Evolutionary conservation across 1,284 basidiomycete genomes (phyloP), one percentile per base, ranked within the genome.

Genomic region (Cutaneotrichosporon spelunceum): DNA sequence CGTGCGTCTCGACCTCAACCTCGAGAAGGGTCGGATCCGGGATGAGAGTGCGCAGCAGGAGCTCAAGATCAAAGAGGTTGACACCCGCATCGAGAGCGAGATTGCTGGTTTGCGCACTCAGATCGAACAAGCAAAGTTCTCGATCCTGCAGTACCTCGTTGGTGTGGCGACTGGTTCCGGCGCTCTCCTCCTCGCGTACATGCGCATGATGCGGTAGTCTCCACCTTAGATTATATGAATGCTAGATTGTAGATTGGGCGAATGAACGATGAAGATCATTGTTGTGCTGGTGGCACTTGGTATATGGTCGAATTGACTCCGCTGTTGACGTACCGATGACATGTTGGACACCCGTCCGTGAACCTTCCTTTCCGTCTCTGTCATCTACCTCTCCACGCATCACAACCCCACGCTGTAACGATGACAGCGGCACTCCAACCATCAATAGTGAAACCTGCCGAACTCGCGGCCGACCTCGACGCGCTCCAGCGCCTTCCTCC

Each of bases 1-100:
- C 29, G 96, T 99, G 2, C 83, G 95, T 52, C 80, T 99, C 27
- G 96, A 99, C 78, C 80, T 99, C 63, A 99, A 99, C 79, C 82
- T 99, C 24, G 95, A 99, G 81, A 99, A 99, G 80, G 94, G 83
- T 65, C 84, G 95, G 45, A 92, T 98, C 82, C 82, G 96, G 48
- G 94, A 99, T 73, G 94, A 99, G 81, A 88, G 87, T 63, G 89
- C 88, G 61, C 87, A 89, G 50, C 93, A 98, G 72, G 94, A 96
- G 72, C 82, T 96, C 65, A 98, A 98, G 85, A 92, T 99, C 77
- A 94, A 94, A 78, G 96, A 99, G 78, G 93, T 98, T 14, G 95
- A 99, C 72, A 98, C 95, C 2, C 82, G 93, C 70, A 98, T 99
- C 71, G 95, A 99, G 80, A 90, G 91, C 73, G 95, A 98, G 80